Base-by-base conservation (phyloP, 2,329 filamentous ascomycete species). In the Tricladium varicosporioides region DNA sequence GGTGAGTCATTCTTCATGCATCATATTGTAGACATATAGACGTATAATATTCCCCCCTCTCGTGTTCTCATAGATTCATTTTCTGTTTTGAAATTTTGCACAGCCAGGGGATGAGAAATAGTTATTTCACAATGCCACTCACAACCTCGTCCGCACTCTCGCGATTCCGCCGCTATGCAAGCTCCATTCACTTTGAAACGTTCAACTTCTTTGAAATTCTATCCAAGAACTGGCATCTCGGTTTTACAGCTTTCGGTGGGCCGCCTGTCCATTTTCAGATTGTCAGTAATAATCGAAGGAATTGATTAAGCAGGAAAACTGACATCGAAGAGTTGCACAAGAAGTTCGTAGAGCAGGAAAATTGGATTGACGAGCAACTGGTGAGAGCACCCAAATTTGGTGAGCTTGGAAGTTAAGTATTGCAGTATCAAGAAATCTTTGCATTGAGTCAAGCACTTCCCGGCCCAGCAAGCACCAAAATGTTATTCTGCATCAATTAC, bases 181-280 rank as follows among this genome's bases (percentile, higher is more conserved):
- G 36, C 36, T 40, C 36, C 9, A 40, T 40, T 10, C 36, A 40
- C 10, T 13, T 40, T 10, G 36, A 40, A 40, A 13, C n/a, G 4
- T 40, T 40, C n/a, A 40, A 40, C 9, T 13, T 40, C 10, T 1
- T 36, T 2, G 14, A 15, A 5, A 15, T 22, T 40, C 10, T 22
- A 9, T 40, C 36, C 2, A 40, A 40, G 15, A 19, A 8, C 14
- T 88, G 83, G 82, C 74, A 87, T 69, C 70, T 88, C 5, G 85
- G 86, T 0, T 80, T 88, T 61, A 88, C 84, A 0, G 73, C 82
- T 0, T 88, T 88, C 67, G 86, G 86, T 1, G 86, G 87, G 0
- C 86, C 86, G 1, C 80, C 86, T 0, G 86, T 89, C 5, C 86
- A 89, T 70, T 89, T 89, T 65, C 80, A 85, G 64, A 88, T 88